Base-by-base conservation (phyloP, 2,329 filamentous ascomycete species). In the Stachybotrys elegans region DNA sequence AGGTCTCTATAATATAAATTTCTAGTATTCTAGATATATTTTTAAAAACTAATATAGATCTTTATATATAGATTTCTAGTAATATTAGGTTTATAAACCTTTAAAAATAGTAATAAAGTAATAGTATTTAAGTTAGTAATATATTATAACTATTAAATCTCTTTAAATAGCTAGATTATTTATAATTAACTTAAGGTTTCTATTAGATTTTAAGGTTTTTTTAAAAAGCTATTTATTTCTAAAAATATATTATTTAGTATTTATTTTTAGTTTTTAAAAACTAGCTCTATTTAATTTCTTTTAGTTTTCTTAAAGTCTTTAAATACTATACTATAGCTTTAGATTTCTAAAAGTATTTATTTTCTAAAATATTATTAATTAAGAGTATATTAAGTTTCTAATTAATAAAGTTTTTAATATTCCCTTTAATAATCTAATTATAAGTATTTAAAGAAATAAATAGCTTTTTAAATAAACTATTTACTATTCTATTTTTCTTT, bases 301-400 rank as follows among this genome's bases (percentile, higher is more conserved):
- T 32, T 23, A 23, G n/a, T 20, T 40, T 9, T 22, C 43, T 40
- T 44, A 45, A 43, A 38, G 8, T 38, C 14, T 38, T 17, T 19
- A 38, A 20, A 22, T 38, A 20, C 8, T 17, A 20, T 20, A 38
- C 8, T 20, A 38, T 29, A 8, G 8, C 8, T 9, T 29, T 9
- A 29, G 25, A 29, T 29, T 29, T 14, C 25, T 29, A 8, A 9
- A 29, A 38, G 20, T 38, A 34, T 34, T 14, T 20, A 8, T 32
- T 23, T 32, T 12, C 12, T 27, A 23, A 34, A 32, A 32, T 32
- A 32, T 29, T 34, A 17, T 32, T 16, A 22, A 22, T 31, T 22
- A 20, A 17, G 9, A 38, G 19, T 38, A 20, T 29, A 29, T 29
- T 29, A 29, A 29, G 25, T 17, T 20, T 38, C 6, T 6, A 20